Conservation (phyloP, 257 asterid species). For the Salvia splendens region DNA sequence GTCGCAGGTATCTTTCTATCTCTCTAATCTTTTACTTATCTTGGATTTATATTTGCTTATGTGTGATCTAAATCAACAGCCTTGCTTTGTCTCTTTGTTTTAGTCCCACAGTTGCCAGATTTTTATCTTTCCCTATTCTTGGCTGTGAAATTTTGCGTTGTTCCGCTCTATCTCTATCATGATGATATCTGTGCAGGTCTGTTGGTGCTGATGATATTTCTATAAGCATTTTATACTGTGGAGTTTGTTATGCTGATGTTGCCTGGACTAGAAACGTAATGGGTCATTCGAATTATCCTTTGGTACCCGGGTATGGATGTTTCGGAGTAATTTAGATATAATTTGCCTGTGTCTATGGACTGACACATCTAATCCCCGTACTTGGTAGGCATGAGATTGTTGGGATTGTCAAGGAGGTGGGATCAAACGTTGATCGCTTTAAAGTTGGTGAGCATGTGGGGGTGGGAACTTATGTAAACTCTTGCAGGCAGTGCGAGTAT, state of each 20-base stretch:
- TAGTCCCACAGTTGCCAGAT: background rate
- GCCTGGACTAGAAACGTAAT: slow-evolving; percentile 61
- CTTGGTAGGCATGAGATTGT: slow-evolving; percentile 77
- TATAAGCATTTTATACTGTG: slow-evolving; percentile 63
- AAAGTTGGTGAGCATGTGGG: slow-evolving; percentile 81
- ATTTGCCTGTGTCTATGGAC: slow-evolving; percentile 1
- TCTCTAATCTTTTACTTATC: background rate
- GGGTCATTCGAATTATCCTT: slow-evolving; percentile 73
- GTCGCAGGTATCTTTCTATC: slow-evolving; percentile 56
- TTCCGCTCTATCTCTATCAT: background rate
- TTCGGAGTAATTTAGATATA: slow-evolving; percentile 6
- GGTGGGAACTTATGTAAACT: slow-evolving; percentile 88
- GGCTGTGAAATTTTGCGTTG: background rate
- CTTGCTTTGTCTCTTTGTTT: background rate
- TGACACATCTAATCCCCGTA: slow-evolving; percentile 6
- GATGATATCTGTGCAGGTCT: slow-evolving; percentile 45
- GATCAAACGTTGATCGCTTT: slow-evolving; percentile 56
- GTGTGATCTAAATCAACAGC: background rate
- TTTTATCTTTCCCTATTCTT: background rate
- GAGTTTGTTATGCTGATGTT: slow-evolving; percentile 90
- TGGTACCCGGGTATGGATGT: slow-evolving; percentile 83
- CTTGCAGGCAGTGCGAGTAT: slow-evolving; percentile 88
- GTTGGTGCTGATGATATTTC: slow-evolving; percentile 71
- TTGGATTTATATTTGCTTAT: background rate
- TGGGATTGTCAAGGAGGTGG: slow-evolving; percentile 71